phyloP scores from a whole-genome alignment of 2,329 filamentous ascomycete species.

The Huntiella omanensis region DNA sequence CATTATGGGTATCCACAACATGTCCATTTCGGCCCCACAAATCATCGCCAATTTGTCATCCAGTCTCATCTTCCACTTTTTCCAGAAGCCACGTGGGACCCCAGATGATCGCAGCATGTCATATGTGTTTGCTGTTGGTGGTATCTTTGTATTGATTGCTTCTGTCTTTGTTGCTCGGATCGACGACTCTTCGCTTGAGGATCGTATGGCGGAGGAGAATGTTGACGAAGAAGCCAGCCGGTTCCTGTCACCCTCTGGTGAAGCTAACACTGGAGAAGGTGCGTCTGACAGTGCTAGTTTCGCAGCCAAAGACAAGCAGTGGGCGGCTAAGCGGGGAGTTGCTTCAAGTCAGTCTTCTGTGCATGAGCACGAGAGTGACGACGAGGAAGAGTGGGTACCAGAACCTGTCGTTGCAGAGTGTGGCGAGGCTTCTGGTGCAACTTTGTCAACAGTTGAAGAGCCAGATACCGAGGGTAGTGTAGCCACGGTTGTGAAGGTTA shows the following conservation, averaged over 20 bases:
- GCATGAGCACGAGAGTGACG: constrained; percentile 1
- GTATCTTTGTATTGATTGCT: constrained; percentile 57
- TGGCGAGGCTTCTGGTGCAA: too few species aligned
- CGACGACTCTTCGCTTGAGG: constrained; percentile 16
- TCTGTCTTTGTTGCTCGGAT: constrained; percentile 54
- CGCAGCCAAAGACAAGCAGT: background rate
- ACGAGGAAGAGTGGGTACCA: background rate
- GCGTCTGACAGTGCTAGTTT: background rate
- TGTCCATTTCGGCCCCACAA: constrained; percentile 79
- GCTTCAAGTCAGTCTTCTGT: background rate
- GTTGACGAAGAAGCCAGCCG: background rate
- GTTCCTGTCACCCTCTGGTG: background rate
- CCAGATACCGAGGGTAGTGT: too few species aligned
- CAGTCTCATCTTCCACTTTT: constrained; percentile 62
- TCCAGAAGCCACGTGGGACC: constrained; percentile 72
- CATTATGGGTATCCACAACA: constrained; percentile 88
- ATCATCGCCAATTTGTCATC: constrained; percentile 76
- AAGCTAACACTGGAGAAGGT: background rate
- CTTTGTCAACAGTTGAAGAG: too few species aligned
- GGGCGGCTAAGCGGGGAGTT: background rate
- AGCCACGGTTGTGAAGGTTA: too few species aligned
- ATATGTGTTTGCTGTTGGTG: constrained; percentile 72
- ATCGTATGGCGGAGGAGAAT: background rate
- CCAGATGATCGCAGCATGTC: constrained; percentile 76
- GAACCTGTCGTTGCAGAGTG: background rate